Conservation (phyloP, 495 filamentous ascomycete species). For the Rostrohypoxylon terebratum region DNA sequence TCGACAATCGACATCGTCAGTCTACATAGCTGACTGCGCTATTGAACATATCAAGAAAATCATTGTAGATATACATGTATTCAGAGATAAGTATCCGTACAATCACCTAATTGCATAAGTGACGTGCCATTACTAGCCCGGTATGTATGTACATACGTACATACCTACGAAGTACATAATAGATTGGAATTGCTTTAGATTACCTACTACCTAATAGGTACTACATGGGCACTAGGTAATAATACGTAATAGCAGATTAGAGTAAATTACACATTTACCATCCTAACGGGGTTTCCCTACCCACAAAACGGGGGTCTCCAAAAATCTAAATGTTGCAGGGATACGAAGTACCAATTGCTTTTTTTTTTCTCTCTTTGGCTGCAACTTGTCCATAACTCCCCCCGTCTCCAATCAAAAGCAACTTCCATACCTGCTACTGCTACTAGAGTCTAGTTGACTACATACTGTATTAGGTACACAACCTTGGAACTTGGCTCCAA, state of each 20-base stretch:
- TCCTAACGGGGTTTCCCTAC: background rate
- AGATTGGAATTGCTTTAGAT: no score
- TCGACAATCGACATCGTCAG: no score
- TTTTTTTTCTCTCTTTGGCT: slow-evolving; percentile 22
- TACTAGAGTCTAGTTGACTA: background rate
- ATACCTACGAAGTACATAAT: no score
- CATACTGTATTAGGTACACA: slow-evolving; percentile 12
- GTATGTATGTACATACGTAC: no score
- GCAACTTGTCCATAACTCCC: slow-evolving; percentile 37
- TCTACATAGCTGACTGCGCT: no score
- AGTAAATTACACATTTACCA: background rate
- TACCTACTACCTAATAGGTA: no score
- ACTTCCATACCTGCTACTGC: slow-evolving; percentile 11
- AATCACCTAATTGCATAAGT: no score
- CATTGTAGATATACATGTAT: no score
- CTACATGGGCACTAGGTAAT: background rate
- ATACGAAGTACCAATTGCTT: slow-evolving; percentile 11
- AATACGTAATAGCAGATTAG: no score
- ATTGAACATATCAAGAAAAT: no score
- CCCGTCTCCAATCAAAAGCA: slow-evolving; percentile 2
- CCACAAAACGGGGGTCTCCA: background rate
- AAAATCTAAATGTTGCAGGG: background rate
- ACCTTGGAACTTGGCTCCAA: background rate
- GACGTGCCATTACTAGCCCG: no score
- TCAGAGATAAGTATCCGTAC: no score